Percentiles rank a stretch among this genome's conserved stretches.
Conservation (phyloP, 345 rosid species). For the Limnanthes douglasii region DNA sequence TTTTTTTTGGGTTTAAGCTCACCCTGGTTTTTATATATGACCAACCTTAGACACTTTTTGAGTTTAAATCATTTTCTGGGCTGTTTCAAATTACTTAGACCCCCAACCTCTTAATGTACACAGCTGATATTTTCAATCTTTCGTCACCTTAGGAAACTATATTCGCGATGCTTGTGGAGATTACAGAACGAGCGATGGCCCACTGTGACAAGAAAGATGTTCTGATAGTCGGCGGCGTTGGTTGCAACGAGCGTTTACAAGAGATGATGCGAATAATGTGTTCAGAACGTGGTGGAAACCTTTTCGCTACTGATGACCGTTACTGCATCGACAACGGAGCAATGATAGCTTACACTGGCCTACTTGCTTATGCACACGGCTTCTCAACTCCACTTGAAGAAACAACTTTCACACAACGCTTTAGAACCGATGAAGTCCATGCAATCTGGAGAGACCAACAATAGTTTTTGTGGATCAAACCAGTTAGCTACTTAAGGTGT, state of each 20-base stretch:
- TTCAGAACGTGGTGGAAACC: slow-evolving; percentile 56
- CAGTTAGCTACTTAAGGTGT: no score
- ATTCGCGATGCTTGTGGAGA: slow-evolving; percentile 95
- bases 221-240: slow-evolving; percentile 92
- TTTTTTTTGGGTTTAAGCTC: no score
- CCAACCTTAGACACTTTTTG: no score
- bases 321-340: slow-evolving; percentile 95
- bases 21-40: no score
- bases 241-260: slow-evolving; percentile 89
- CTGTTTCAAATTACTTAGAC: no score
- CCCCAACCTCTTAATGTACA: no score
- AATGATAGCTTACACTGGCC: slow-evolving; percentile 96
- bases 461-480: no score
- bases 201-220: slow-evolving; percentile 89
- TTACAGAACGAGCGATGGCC: slow-evolving; percentile 93
- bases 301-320: slow-evolving; percentile 85
- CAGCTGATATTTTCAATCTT: no score
- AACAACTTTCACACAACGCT: slow-evolving; percentile 79
- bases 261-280: slow-evolving; percentile 99
- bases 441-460: slow-evolving; percentile 78
- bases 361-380: slow-evolving; percentile 66
- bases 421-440: slow-evolving; percentile 86
- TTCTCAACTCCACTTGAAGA: slow-evolving; percentile 60
- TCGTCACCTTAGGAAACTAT: slow-evolving; percentile 78
- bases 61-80: no score